Evolutionary conservation across 768 basidiomycete species (phyloP).

Genomic region (Pisolithus albus): DNA sequence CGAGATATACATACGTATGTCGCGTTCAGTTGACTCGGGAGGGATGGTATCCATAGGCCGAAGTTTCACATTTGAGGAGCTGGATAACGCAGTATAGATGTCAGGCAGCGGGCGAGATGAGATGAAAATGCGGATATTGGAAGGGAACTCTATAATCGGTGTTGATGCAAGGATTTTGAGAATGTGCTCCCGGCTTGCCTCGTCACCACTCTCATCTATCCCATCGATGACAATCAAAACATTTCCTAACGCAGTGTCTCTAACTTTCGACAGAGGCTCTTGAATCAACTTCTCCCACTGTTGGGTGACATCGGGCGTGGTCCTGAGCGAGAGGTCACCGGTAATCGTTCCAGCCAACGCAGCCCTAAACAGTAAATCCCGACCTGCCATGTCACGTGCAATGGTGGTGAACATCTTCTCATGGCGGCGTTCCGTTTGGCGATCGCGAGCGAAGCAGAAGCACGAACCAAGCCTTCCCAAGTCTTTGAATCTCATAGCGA

Average conservation of each 20-base stretch:
- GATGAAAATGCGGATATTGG: slow-evolving; percentile 3
- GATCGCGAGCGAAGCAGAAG: slow-evolving; percentile 6
- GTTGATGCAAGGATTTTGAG: slow-evolving; percentile 6
- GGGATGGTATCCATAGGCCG: slow-evolving; percentile 3
- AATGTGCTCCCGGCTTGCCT: slow-evolving; percentile 4
- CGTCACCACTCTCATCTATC: slow-evolving; percentile 12
- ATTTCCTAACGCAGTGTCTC: slow-evolving; percentile 5
- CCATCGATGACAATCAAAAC: slow-evolving; percentile 23
- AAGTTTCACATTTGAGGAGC: neutral
- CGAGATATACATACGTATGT: slow-evolving; percentile 3
- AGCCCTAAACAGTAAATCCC: neutral
- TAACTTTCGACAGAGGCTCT: slow-evolving; percentile 9
- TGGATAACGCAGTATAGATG: neutral
- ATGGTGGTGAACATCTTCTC: slow-evolving; percentile 11
- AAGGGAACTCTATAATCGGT: neutral
- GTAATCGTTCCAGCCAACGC: neutral
- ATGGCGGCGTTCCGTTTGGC: slow-evolving; percentile 4
- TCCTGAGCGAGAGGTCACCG: neutral
- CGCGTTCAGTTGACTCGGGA: neutral
- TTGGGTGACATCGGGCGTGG: neutral
- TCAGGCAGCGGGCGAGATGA: slow-evolving; percentile 1
- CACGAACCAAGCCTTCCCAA: slow-evolving; percentile 9
- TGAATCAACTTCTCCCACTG: slow-evolving; percentile 17
- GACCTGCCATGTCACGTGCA: neutral
- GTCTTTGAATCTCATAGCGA: slow-evolving; percentile 7